A percentile compares a stretch with the other conserved stretches of the same genome.
Evolutionary conservation across 177 flowering plant species (phyloP).

Genomic region (Vitis hybrid): DNA sequence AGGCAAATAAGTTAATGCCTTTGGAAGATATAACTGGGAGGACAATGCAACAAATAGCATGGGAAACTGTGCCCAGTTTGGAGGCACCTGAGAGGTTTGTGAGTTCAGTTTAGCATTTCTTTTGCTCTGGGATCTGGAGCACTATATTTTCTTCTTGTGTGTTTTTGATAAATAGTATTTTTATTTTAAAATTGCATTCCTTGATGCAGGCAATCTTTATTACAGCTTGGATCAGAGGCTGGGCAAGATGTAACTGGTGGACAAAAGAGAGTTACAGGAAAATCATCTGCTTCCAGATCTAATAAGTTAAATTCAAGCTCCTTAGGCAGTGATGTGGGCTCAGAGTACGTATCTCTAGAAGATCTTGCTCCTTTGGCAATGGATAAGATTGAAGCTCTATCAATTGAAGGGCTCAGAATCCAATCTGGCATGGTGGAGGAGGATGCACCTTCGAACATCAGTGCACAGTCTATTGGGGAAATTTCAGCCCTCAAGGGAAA

Average conservation of each 20-base stretch:
- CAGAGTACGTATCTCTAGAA: slow-evolving; percentile 77
- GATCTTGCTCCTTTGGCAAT: slow-evolving; percentile 94
- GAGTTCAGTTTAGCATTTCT: slow-evolving; percentile 2
- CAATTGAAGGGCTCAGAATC: slow-evolving; percentile 90
- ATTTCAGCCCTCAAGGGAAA: slow-evolving; percentile 67
- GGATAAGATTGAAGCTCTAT: slow-evolving; percentile 94
- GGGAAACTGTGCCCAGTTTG: slow-evolving; percentile 59
- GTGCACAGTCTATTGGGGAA: slow-evolving; percentile 62
- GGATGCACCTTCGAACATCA: slow-evolving; percentile 78
- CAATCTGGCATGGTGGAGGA: slow-evolving; percentile 85
- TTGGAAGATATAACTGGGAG: slow-evolving; percentile 88
- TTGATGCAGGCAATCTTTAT: slow-evolving; percentile 46
- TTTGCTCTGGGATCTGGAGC: too few species aligned
- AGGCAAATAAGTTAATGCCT: slow-evolving; percentile 91
- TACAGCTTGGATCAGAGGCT: slow-evolving; percentile 38
- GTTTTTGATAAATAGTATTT: neutral
- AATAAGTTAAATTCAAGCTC: slow-evolving; percentile 28
- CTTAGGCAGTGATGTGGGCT: slow-evolving; percentile 25
- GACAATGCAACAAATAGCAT: slow-evolving; percentile 82
- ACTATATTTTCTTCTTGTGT: neutral
- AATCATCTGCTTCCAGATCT: slow-evolving; percentile 27
- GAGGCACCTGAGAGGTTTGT: slow-evolving; percentile 69
- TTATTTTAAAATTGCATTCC: slow-evolving; percentile 6
- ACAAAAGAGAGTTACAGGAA: slow-evolving; percentile 25
- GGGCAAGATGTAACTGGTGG: slow-evolving; percentile 27